A percentile compares a stretch with the other conserved stretches of the same genome.
phyloP scores from a whole-genome alignment of 1,284 basidiomycete genomes.

The Tilletia setariae region DNA sequence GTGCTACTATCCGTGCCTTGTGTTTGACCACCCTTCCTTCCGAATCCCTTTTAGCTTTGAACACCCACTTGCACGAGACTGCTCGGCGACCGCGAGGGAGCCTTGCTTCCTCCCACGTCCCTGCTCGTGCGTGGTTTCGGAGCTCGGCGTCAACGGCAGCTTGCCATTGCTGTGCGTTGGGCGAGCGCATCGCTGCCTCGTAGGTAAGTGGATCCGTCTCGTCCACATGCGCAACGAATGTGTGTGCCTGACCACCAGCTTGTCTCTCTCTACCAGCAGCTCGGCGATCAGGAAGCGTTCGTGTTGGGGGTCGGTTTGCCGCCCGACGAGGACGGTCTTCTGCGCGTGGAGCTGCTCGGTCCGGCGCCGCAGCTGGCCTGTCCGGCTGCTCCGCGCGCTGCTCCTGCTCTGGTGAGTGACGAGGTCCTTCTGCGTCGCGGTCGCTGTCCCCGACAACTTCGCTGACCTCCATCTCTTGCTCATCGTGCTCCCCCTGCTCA shows the following conservation, averaged over 20 bases:
- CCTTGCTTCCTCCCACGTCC: conserved; percentile 42
- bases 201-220: not conserved
- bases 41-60: conserved; percentile 54
- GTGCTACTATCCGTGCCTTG: conserved; percentile 57
- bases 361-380: not conserved
- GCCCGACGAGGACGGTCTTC: not conserved
- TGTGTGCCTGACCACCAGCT: not conserved
- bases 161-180: conserved; percentile 35
- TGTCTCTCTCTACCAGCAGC: not conserved
- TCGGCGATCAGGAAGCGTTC: not conserved
- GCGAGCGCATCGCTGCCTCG: not conserved
- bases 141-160: conserved; percentile 51
- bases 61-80: conserved; percentile 55
- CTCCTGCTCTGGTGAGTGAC: no score
- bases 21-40: conserved; percentile 43
- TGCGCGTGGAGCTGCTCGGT: not conserved
- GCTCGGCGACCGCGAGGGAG: conserved; percentile 35
- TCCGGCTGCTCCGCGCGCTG: no score
- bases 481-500: no score
- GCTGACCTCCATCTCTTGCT: no score
- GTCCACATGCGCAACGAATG: not conserved
- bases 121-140: conserved; percentile 31
- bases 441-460: no score
- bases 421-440: no score
- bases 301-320: no score